phyloP scores from a whole-genome alignment of 352 stramenopile genomes.

The Phytophthora meadii region DNA sequence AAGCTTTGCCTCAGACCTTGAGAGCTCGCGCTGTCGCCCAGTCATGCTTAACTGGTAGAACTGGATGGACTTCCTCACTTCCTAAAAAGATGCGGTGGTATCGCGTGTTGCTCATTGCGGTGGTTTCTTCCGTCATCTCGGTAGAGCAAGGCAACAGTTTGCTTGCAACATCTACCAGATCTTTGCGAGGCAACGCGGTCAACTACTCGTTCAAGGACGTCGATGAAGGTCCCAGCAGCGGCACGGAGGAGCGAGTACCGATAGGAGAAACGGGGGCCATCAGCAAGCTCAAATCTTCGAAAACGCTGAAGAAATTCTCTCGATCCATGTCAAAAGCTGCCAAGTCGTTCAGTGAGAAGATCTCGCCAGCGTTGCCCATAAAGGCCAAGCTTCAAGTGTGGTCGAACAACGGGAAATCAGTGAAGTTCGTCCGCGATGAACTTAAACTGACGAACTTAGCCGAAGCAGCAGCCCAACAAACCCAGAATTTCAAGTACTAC shows the following conservation, averaged over 20 bases:
- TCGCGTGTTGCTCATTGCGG: constrained; percentile 1
- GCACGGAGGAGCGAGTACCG: background rate
- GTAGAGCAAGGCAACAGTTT: too few species aligned
- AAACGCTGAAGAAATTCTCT: constrained; percentile 8
- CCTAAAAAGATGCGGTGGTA: constrained; percentile 11
- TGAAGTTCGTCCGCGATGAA: constrained; percentile 13
- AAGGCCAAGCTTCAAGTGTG: constrained; percentile 10
- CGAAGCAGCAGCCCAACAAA: background rate
- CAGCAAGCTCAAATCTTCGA: constrained; percentile 6
- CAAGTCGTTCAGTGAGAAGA: constrained; percentile 13
- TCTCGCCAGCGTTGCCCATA: constrained; percentile 6
- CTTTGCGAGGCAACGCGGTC: background rate
- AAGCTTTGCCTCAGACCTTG: background rate
- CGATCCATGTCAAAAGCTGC: background rate
- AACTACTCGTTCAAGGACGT: constrained; percentile 4
- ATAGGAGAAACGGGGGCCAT: background rate
- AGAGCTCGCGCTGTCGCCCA: background rate
- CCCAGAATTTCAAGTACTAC: constrained; percentile 15
- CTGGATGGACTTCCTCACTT: background rate
- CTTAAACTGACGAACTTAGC: constrained; percentile 2
- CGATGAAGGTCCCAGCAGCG: background rate
- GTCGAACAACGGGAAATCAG: constrained; percentile 12
- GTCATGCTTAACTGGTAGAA: background rate
- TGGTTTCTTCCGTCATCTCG: background rate
- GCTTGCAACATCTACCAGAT: too few species aligned